A percentile compares a stretch with the other conserved stretches of the same genome.
These are phyloP conservation scores for Sicyos edulis DNA, from an alignment of 306 rosid species.

Conservation along the genomic window DNA sequence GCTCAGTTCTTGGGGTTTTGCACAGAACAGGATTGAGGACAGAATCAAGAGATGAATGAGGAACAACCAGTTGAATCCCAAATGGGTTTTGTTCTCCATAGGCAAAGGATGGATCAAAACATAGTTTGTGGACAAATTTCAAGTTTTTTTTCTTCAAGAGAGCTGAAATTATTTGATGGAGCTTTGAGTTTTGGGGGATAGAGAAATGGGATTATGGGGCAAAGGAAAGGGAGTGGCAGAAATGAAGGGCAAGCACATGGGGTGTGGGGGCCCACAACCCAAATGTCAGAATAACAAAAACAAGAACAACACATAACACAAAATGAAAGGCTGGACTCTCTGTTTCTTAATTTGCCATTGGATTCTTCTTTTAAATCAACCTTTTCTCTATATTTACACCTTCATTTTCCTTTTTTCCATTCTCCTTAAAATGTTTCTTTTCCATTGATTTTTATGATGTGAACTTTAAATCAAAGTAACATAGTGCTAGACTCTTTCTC, in stretches of 20 bases:
- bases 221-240: conserved; percentile 9
- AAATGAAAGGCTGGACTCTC: conserved; percentile 14
- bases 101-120: not conserved
- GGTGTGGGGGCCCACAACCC: conserved; percentile 6
- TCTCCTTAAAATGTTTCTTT: not conserved
- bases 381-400: not conserved
- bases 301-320: not conserved
- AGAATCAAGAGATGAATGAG: conserved; percentile 27
- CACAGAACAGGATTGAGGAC: conserved; percentile 21
- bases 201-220: not conserved
- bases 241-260: conserved; percentile 19
- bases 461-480: not conserved
- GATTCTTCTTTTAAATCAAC: not conserved
- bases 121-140: not conserved
- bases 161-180: not conserved
- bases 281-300: not conserved
- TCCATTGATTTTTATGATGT: not conserved
- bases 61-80: conserved; percentile 21
- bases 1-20: conserved; percentile 35
- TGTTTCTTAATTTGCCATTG: not conserved
- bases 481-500: not conserved
- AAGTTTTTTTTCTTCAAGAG: not conserved
- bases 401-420: not conserved
- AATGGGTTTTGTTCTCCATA: conserved; percentile 29
- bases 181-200: not conserved